phyloP scores from a whole-genome alignment of 805 yeast genomes.

The Lachancea sp. region DNA sequence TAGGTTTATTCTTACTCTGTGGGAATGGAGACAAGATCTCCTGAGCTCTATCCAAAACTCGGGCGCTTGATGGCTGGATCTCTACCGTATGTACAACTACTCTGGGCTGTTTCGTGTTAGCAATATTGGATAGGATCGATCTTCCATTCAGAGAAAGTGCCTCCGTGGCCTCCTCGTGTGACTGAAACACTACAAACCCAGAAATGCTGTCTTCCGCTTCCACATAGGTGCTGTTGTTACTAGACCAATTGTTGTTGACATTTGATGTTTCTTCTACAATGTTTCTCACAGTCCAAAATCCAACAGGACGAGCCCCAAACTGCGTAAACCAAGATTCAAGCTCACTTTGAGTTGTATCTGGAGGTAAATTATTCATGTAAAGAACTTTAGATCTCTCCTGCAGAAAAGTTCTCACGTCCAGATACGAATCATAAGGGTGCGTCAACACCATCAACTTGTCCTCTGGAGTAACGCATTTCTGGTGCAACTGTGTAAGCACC shows the following conservation, averaged over 20 bases:
- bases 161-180: conserved; percentile 82
- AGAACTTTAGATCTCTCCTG: conserved; percentile 72
- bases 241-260: conserved; percentile 20
- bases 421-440: conserved; percentile 69
- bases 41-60: conserved; percentile 73
- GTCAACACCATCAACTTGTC: conserved; percentile 53
- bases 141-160: conserved; percentile 76
- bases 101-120: conserved; percentile 33
- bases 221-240: conserved; percentile 29
- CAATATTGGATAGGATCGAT: conserved; percentile 31
- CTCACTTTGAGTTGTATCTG: conserved; percentile 85
- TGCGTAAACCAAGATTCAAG: conserved; percentile 88
- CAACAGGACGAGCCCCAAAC: conserved; percentile 77
- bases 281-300: conserved; percentile 81
- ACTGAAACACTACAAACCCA: conserved; percentile 80
- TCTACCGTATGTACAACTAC: conserved; percentile 63
- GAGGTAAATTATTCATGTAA: conserved; percentile 72
- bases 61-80: conserved; percentile 77
- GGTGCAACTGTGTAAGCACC: conserved; percentile 27
- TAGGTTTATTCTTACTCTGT: conserved; percentile 73
- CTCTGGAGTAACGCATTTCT: conserved; percentile 37
- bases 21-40: conserved; percentile 83
- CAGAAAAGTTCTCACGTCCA: conserved; percentile 62
- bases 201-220: conserved; percentile 48
- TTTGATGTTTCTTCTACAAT: conserved; percentile 33